These are phyloP conservation scores for Ceratobasidium theobromae DNA, from an alignment of 1,284 basidiomycete species.

Conservation along the genomic window DNA sequence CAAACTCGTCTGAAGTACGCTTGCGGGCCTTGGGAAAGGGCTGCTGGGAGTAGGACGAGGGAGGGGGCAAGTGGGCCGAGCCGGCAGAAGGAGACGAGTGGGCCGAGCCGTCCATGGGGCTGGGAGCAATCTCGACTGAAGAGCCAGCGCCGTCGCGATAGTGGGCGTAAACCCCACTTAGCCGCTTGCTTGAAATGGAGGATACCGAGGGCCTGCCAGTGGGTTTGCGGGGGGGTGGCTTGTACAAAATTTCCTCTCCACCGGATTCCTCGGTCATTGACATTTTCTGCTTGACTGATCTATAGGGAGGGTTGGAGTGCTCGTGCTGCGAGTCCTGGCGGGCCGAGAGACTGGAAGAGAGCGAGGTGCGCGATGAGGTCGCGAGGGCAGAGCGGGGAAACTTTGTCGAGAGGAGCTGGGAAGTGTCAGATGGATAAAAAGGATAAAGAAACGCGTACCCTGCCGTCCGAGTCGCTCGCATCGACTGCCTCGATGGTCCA, in stretches of 20 bases:
- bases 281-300: slow-evolving; percentile 56
- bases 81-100: slow-evolving; percentile 39
- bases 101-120: slow-evolving; percentile 31
- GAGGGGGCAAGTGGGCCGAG: slow-evolving; percentile 41
- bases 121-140: slow-evolving; percentile 26
- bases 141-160: slow-evolving; percentile 23
- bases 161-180: slow-evolving; percentile 29
- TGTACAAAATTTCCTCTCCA: slow-evolving; percentile 78
- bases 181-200: slow-evolving; percentile 25
- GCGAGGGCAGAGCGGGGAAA: slow-evolving; percentile 14
- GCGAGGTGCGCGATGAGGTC: slow-evolving; percentile 19
- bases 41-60: slow-evolving; percentile 54
- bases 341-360: slow-evolving; percentile 13
- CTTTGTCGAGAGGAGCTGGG: slow-evolving; percentile 6
- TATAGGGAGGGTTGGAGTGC: slow-evolving; percentile 38
- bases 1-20: slow-evolving; percentile 79
- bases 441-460: slow-evolving; percentile 50
- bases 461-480: slow-evolving; percentile 64
- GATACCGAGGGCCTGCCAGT: slow-evolving; percentile 31
- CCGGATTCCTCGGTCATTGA: slow-evolving; percentile 77
- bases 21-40: slow-evolving; percentile 57
- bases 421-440: slow-evolving; percentile 14
- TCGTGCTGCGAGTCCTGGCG: background rate
- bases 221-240: slow-evolving; percentile 44
- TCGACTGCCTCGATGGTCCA: slow-evolving; percentile 86